Percentiles rank a stretch among this genome's conserved stretches.
Evolutionary conservation across 2,329 filamentous ascomycete species (phyloP).

Genomic region (Beauveria medogensis): DNA sequence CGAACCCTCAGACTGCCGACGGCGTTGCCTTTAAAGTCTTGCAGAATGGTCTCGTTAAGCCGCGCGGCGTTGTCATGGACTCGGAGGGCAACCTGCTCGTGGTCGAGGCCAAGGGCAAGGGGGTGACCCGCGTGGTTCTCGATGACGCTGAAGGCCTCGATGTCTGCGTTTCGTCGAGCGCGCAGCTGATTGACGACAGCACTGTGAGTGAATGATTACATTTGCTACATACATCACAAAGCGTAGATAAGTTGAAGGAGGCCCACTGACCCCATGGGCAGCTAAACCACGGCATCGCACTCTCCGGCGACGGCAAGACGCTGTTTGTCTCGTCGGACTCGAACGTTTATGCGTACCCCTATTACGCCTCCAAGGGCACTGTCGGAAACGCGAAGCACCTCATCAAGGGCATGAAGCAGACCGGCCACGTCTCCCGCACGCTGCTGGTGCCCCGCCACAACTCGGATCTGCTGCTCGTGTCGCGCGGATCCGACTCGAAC

Average conservation of each 20-base stretch:
- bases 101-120: slow-evolving; percentile 21
- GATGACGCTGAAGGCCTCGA: slow-evolving; percentile 21
- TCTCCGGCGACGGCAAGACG: slow-evolving; percentile 37
- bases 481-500: slow-evolving; percentile 51
- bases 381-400: slow-evolving; percentile 36
- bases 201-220: slow-evolving; percentile 15
- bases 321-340: slow-evolving; percentile 43
- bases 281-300: slow-evolving; percentile 43
- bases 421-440: slow-evolving; percentile 56
- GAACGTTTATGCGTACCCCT: slow-evolving; percentile 52
- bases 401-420: slow-evolving; percentile 47
- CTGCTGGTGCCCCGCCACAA: slow-evolving; percentile 46
- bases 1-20: slow-evolving; percentile 15
- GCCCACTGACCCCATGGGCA: slow-evolving; percentile 14
- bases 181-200: slow-evolving; percentile 19
- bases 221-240: too few species aligned
- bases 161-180: slow-evolving; percentile 22
- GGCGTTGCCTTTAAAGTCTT: slow-evolving; percentile 22
- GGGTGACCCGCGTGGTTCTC: slow-evolving; percentile 26
- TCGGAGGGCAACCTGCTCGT: slow-evolving; percentile 29
- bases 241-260: background rate
- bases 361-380: slow-evolving; percentile 42
- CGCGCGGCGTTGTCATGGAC: slow-evolving; percentile 29
- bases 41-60: slow-evolving; percentile 17
- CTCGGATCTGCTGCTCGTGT: slow-evolving; percentile 50